Percentiles rank a stretch among this genome's conserved stretches.
Conservation (phyloP, 306 rosid genomes). For the Purshia tridentata region DNA sequence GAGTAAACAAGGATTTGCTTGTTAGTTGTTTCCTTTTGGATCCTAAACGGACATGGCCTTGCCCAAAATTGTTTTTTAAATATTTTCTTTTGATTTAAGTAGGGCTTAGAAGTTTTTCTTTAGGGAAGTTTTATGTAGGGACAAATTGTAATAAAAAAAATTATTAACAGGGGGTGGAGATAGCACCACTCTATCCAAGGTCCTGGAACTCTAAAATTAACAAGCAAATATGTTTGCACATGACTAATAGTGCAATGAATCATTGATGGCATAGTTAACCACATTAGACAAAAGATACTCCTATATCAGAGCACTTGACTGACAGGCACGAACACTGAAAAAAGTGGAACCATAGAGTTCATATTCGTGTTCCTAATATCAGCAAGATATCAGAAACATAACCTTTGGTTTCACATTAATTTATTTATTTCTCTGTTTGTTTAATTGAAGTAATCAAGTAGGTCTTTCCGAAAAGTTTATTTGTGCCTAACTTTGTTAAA, state of each 20-base stretch:
- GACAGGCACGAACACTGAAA: background rate
- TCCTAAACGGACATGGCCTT: too few species aligned
- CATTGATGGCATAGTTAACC: background rate
- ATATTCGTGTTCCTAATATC: background rate
- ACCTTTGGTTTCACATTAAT: background rate
- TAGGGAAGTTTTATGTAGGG: background rate
- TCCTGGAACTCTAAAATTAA: background rate
- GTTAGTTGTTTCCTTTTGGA: too few species aligned
- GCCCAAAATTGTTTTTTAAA: too few species aligned
- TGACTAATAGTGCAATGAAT: background rate
- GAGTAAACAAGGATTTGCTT: too few species aligned
- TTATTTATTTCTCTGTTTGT: background rate
- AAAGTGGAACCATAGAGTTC: background rate
- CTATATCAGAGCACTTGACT: background rate
- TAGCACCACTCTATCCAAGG: background rate
- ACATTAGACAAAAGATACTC: background rate
- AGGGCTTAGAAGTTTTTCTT: too few species aligned
- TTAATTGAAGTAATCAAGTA: background rate
- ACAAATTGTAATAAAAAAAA: background rate
- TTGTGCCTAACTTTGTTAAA: background rate
- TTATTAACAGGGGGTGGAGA: background rate
- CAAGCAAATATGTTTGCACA: background rate
- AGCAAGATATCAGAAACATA: background rate
- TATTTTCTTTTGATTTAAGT: too few species aligned
- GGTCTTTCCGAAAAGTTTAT: background rate